phyloP scores from a whole-genome alignment of 495 filamentous ascomycete species.

The Acidomyces sp. region DNA sequence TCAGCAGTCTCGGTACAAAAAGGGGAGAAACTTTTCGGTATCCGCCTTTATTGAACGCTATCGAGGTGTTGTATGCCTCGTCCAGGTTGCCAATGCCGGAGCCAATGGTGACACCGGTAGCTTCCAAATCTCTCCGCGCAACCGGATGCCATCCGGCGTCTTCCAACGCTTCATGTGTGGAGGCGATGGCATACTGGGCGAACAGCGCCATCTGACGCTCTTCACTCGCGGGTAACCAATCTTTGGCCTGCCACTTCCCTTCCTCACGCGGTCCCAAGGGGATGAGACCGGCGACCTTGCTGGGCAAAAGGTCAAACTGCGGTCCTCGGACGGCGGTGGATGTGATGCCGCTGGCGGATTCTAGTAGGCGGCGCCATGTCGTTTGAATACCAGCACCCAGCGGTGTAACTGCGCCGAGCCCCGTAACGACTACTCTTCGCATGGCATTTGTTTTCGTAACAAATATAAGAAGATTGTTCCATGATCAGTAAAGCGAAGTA shows the following conservation, averaged over 20 bases:
- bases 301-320: conserved; percentile 56
- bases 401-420: conserved; percentile 83
- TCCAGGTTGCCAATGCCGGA: conserved; percentile 92
- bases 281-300: conserved; percentile 72
- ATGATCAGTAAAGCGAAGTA: too few relatives aligned
- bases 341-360: conserved; percentile 65
- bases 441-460: conserved; percentile 36
- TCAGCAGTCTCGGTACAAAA: conserved; percentile 83
- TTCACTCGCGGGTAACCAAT: conserved; percentile 54
- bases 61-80: conserved; percentile 69
- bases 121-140: conserved; percentile 47
- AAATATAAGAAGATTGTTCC: too few relatives aligned
- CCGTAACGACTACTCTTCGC: conserved; percentile 92
- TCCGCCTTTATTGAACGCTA: conserved; percentile 63
- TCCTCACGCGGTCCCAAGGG: conserved; percentile 44
- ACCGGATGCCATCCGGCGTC: conserved; percentile 71
- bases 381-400: conserved; percentile 67
- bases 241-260: conserved; percentile 57
- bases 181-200: conserved; percentile 80
- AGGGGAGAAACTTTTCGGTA: conserved; percentile 85
- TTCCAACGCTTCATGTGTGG: conserved; percentile 69
- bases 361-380: conserved; percentile 71
- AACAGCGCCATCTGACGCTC: conserved; percentile 82
- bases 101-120: conserved; percentile 78
- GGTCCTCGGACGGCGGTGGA: conserved; percentile 48